phyloP scores from a whole-genome alignment of 179 eudicot genomes.

The Camellia oleifera region DNA sequence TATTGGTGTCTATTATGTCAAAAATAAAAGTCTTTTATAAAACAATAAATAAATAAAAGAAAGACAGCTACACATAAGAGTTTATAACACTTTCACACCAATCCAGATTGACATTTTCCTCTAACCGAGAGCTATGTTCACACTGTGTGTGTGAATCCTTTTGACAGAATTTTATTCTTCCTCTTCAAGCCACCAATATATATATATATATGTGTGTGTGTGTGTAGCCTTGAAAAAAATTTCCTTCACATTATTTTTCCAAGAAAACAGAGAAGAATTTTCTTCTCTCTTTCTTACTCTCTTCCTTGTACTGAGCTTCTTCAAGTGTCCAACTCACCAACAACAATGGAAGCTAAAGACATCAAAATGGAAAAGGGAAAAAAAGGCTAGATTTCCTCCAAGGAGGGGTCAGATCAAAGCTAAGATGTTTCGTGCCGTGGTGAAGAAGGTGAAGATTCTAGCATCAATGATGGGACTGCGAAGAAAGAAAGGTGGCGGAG shows the following conservation, averaged over 20 bases:
- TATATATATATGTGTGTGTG: neutral
- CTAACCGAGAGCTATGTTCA: neutral
- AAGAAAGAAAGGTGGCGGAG: neutral
- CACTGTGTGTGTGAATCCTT: neutral
- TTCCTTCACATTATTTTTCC: neutral
- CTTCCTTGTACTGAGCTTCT: neutral
- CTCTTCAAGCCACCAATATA: neutral
- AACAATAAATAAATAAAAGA: no score
- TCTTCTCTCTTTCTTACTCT: neutral
- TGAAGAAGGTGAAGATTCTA: neutral
- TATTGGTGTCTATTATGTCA: no score
- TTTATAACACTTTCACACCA: no score
- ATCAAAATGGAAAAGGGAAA: no score
- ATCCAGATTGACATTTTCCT: no score
- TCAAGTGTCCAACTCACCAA: neutral
- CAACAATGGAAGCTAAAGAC: neutral
- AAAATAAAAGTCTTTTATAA: no score
- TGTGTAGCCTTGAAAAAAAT: neutral
- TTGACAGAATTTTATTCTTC: neutral
- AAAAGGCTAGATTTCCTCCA: neutral
- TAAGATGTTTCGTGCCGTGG: neutral
- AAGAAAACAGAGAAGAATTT: neutral
- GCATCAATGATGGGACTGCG: neutral
- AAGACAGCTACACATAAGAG: no score
- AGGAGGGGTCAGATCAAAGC: constrained; percentile 6